Evolutionary conservation across 768 basidiomycete species (phyloP).

Genomic region (Pleurotus salmoneostramineus): DNA sequence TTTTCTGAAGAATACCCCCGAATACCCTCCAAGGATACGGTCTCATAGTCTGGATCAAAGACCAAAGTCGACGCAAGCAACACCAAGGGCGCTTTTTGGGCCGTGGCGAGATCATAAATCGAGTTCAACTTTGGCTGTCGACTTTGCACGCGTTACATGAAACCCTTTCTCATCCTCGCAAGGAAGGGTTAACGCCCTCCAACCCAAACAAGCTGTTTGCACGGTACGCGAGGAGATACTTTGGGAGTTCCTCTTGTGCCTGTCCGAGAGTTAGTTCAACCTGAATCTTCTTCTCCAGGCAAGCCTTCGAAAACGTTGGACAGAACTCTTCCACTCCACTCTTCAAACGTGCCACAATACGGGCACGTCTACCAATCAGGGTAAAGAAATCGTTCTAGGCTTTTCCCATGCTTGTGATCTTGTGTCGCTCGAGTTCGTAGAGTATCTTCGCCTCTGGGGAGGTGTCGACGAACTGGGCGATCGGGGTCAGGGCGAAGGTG

Average conservation of each 20-base stretch:
- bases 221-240: slow-evolving; percentile 4
- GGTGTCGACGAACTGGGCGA: slow-evolving; percentile 9
- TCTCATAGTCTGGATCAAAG: too few relatives aligned
- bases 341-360: background rate
- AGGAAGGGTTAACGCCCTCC: background rate
- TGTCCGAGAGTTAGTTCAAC: slow-evolving; percentile 3
- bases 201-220: background rate
- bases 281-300: slow-evolving; percentile 4
- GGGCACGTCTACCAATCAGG: slow-evolving; percentile 5
- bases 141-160: slow-evolving; percentile 3
- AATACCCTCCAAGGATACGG: too few relatives aligned
- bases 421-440: slow-evolving; percentile 7
- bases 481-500: slow-evolving; percentile 10
- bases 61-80: slow-evolving; percentile 1
- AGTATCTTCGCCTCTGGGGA: slow-evolving; percentile 4
- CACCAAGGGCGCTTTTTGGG: slow-evolving; percentile 1
- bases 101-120: background rate
- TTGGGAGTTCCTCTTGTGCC: slow-evolving; percentile 4
- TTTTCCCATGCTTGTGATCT: background rate
- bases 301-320: slow-evolving; percentile 6
- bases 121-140: slow-evolving; percentile 10
- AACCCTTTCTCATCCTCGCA: background rate
- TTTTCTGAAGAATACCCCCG: too few relatives aligned
- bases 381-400: slow-evolving; percentile 10
- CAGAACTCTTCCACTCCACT: slow-evolving; percentile 2